Base-by-base conservation (phyloP, 139 green algal species). In the Edaphochlamys debaryana region DNA sequence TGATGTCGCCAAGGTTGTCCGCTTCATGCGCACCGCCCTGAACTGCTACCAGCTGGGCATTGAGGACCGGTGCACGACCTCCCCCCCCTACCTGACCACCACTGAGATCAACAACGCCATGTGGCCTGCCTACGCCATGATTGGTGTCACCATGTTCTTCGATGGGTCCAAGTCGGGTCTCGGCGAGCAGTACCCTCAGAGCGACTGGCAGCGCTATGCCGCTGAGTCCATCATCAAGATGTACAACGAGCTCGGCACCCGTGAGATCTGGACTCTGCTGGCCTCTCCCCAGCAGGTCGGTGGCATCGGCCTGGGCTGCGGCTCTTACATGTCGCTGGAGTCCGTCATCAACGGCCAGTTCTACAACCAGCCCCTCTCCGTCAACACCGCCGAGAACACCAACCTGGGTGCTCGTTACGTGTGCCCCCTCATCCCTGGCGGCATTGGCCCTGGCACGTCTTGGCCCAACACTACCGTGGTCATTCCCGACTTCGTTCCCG, bases 141-240 rank as follows among this genome's bases (percentile, higher is more conserved):
- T 82, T 7, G 76, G 76, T n/a, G 76, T 82, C 8, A 73, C 64
- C 41, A 73, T 82, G 62, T 82, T 67, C 76, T 82, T 82, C 34
- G 76, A 82, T 32, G 76, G 76, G 32, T 27, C 15, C 9, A 38
- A 27, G 8, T 27, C 54, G 27, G 76, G 75, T 25, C 36, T 4
- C 15, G 60, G 63, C 76, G n/a, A 38, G 11, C 1, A 9, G 2
- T 29, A 41, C 6, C n/a, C 76, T 23, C 15, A 11, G 4, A 34
- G 62, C 2, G 63, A 82, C 6, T 34, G 23, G 0, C 7, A 29
- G 9, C 32, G 23, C 0, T 5, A 25, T 2, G 63, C 76, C 2
- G 9, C 3, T 2, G 42, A 82, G 27, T 27, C 76, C 22, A 34
- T 82, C 0, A 50, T 17, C 7, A 34, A 38, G n/a, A 71, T 81